Evolutionary conservation across 2,329 filamentous ascomycete genomes (phyloP), one percentile per base, ranked within the genome.

Genomic region (Karstenula rhodostoma): DNA sequence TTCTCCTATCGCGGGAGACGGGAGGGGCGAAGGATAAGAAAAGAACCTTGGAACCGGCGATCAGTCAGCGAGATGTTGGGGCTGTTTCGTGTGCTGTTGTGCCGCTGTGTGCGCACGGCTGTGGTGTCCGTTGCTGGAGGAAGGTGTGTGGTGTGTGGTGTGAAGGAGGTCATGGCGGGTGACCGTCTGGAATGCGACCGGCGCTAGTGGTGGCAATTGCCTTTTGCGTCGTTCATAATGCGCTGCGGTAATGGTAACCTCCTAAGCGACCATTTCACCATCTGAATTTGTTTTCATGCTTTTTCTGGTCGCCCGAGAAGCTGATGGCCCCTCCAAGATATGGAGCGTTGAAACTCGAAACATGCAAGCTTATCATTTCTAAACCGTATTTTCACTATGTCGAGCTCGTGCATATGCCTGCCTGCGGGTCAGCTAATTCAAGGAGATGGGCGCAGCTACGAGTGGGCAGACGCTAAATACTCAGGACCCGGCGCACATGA

Each of bases 11-110:
- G 8, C 25, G 25, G 4, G 19, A 44, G 42, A 8, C 25, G 37
- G 12, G 19, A 44, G 19, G 17, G 7, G 7, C 13, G 2, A 22
- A 12, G 10, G 25, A 54, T 22, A 32, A 54, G 51, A 32, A 33
- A 22, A 54, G 27, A 54, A n/a, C n/a, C n/a, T n/a, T n/a, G n/a
- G n/a, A n/a, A 23, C n/a, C 19, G 42, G 23, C 6, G 42, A 54
- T 29, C 47, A 22, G 17, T n/a, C 32, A 37, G 23, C 6, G 10
- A 19, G 12, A n/a, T 13, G 22, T 23, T 19, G 35, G 22, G 15
- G 13, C 13, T 29, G 49, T 42, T 52, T 52, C 49, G 29, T 15
- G 13, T n/a, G 49, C 15, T 52, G 35, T 22, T 52, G 49, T 52
- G 49, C 49, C 49, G 49, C 48, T 9, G 22, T 35, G 29, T 51